Conservation (phyloP, 2,329 filamentous ascomycete genomes). For the Metarhizium robertsii region DNA sequence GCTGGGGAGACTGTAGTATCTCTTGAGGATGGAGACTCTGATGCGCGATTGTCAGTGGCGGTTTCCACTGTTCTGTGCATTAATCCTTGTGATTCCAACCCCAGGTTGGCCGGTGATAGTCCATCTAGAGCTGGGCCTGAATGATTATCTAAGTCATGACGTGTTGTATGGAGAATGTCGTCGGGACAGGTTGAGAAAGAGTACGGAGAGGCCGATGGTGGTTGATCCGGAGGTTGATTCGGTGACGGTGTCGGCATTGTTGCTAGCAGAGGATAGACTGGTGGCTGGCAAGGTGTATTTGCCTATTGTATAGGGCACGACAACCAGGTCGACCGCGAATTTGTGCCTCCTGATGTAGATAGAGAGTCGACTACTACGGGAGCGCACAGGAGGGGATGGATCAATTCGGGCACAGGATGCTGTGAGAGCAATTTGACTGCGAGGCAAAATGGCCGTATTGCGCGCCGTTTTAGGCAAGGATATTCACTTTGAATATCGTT, state of each 20-base stretch:
- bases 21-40: slow-evolving; percentile 23
- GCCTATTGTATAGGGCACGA: background rate
- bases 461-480: no score
- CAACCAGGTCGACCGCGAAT: background rate
- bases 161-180: slow-evolving; percentile 22
- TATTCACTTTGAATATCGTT: no score
- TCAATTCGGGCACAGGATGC: background rate
- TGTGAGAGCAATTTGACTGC: background rate
- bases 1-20: slow-evolving; percentile 35
- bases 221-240: slow-evolving; percentile 26
- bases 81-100: slow-evolving; percentile 2
- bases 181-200: slow-evolving; percentile 35
- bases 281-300: background rate
- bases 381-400: background rate
- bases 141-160: slow-evolving; percentile 13
- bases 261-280: background rate
- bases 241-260: slow-evolving; percentile 39
- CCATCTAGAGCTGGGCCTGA: slow-evolving; percentile 12
- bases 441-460: no score
- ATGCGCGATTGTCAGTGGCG: slow-evolving; percentile 13
- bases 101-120: slow-evolving; percentile 13
- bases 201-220: slow-evolving; percentile 26
- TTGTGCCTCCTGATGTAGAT: background rate
- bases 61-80: background rate
- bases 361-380: background rate